phyloP scores from a whole-genome alignment of 2,329 filamentous ascomycete genomes.

The Alternaria postmessia region DNA sequence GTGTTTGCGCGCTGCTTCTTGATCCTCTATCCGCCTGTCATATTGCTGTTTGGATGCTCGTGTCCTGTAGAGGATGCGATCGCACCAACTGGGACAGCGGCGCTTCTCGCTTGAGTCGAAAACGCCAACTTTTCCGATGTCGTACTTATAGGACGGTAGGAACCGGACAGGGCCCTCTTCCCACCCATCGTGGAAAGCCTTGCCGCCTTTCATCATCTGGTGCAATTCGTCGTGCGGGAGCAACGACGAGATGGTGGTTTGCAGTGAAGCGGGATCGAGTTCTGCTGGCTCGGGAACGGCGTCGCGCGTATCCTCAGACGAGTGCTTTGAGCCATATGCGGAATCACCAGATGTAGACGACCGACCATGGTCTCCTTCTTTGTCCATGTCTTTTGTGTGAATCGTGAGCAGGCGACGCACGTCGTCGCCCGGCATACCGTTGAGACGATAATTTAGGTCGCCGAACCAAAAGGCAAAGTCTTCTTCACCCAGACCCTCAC shows the following conservation, averaged over 20 bases:
- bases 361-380: constrained; percentile 14
- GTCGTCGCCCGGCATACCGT: constrained; percentile 87
- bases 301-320: constrained; percentile 27
- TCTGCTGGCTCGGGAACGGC: constrained; percentile 53
- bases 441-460: constrained; percentile 92
- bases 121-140: constrained; percentile 87
- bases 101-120: constrained; percentile 97
- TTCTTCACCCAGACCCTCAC: constrained; percentile 82
- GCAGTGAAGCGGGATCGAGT: constrained; percentile 83
- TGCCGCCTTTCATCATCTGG: constrained; percentile 75
- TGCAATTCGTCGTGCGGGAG: constrained; percentile 88
- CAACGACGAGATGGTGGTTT: constrained; percentile 86
- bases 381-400: constrained; percentile 76
- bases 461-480: constrained; percentile 97
- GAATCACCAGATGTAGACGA: constrained; percentile 33
- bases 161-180: constrained; percentile 87
- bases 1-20: constrained; percentile 71
- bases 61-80: constrained; percentile 88
- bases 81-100: constrained; percentile 94
- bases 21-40: constrained; percentile 69
- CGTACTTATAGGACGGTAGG: constrained; percentile 96
- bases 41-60: constrained; percentile 73
- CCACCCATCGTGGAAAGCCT: constrained; percentile 91
- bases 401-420: constrained; percentile 84
- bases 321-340: constrained; percentile 24